Conservation (phyloP, 306 rosid species). For the Dryas alaskensis region DNA sequence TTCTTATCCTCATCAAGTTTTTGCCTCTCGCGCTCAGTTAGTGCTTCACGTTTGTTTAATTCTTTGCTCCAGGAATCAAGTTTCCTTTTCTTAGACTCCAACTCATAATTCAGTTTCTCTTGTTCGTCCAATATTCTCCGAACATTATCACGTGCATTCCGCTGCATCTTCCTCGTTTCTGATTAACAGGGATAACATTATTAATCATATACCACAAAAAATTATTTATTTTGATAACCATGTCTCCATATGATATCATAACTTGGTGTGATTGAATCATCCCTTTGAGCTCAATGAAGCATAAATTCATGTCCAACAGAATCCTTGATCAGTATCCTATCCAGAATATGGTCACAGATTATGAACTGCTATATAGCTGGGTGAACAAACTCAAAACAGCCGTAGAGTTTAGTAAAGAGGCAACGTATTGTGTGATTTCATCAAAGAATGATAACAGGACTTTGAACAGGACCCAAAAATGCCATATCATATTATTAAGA, state of each 20-base stretch:
- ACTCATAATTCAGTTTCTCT: conserved; percentile 66
- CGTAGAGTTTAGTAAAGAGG: not conserved
- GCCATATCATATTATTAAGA: not conserved
- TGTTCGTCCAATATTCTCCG: conserved; percentile 72
- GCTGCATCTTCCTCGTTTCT: conserved; percentile 84
- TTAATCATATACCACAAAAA: not conserved
- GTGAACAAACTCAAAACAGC: not conserved
- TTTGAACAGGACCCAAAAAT: not conserved
- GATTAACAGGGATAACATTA: conserved; percentile 21
- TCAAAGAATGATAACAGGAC: not conserved
- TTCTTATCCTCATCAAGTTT: conserved; percentile 82
- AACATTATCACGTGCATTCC: conserved; percentile 59
- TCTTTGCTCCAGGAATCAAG: conserved; percentile 87
- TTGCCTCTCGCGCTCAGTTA: conserved; percentile 82
- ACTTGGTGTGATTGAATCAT: not conserved
- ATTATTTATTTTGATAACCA: not conserved
- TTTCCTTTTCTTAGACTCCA: conserved; percentile 69
- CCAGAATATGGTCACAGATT: not conserved
- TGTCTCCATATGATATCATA: not conserved
- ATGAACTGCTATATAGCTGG: not conserved
- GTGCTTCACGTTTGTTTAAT: conserved; percentile 77
- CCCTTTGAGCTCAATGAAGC: conserved; percentile 7
- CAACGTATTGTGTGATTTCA: not conserved
- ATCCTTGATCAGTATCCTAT: not conserved
- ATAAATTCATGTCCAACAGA: not conserved